Evolutionary conservation across 2,329 filamentous ascomycete species (phyloP), one percentile per base, ranked within the genome.

Genomic region (Paraphaeosphaeria minitans): DNA sequence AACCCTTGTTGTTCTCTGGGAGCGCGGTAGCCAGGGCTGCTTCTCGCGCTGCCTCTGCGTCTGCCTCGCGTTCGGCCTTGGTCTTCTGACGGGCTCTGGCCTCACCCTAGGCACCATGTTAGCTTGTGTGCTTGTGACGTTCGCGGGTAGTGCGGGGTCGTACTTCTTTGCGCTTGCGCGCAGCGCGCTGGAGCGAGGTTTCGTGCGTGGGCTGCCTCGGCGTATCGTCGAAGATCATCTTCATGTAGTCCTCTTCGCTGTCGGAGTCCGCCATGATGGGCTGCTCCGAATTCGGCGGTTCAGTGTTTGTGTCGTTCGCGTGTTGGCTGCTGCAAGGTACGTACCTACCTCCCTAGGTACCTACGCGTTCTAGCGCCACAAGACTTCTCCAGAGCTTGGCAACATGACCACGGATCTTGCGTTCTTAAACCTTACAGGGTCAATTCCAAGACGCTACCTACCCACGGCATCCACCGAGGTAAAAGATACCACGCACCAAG

Each of bases 171-270:
- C 78, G 84, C 73, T 81, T 80, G 55, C 82, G 84, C 58, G 79
- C 80, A 53, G 82, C 82, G 55, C 83, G 83, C 70, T 90, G 86
- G 1, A 87, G 80, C 22, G 87, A 86, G 12, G 87, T 88, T 74
- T 90, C 87, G 63, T 83, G 84, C 56, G 72, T 71, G 8, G 78
- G 71, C 29, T 75, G 73, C 19, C 77, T 76, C 0, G 86, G 83
- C 56, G 67, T 66, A 65, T 96, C 91, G 19, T 86, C 83, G 73
- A 99, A 93, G 14, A 88, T 84, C 94, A 99, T 98, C 68, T 89
- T 92, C 90, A 99, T 96, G 82, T 99, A 98, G 78, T 99, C 95
- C 64, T 97, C 93, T 63, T 93, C 91, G 21, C 93, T 91, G 7
- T 92, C 90, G 2, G 72, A 71, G 57, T 72, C 63, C 61, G 71